Evolutionary conservation across 495 filamentous ascomycete species (phyloP).

Genomic region (Haplographium delicatum): DNA sequence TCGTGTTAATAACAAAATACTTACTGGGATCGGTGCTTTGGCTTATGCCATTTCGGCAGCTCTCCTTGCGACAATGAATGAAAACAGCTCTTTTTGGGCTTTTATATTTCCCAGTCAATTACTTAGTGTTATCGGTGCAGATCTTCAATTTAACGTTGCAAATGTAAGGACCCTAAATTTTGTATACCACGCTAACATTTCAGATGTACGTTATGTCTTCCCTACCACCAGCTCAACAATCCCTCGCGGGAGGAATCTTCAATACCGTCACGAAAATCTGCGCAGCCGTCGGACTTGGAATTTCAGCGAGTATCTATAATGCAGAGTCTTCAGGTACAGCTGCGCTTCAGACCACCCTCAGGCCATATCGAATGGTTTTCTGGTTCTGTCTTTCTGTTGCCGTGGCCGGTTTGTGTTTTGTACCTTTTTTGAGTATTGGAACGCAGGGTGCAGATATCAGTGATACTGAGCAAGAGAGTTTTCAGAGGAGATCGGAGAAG

Average conservation of each 20-base stretch:
- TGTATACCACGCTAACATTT: constrained; percentile 20
- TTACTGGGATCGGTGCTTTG: constrained; percentile 42
- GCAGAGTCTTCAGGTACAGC: constrained; percentile 28
- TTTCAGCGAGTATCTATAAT: constrained; percentile 45
- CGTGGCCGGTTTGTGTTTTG: constrained; percentile 34
- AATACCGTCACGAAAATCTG: constrained; percentile 51
- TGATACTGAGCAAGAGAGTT: too few species aligned
- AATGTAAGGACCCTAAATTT: constrained; percentile 38
- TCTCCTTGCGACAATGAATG: constrained; percentile 35
- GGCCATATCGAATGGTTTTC: constrained; percentile 43
- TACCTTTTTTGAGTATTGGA: constrained; percentile 38
- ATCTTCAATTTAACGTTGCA: constrained; percentile 57
- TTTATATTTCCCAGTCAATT: constrained; percentile 52
- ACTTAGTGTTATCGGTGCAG: constrained; percentile 49
- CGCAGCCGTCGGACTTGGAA: constrained; percentile 45
- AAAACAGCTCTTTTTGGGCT: constrained; percentile 45
- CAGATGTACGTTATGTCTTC: constrained; percentile 52
- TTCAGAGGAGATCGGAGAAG: too few species aligned
- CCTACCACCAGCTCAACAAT: constrained; percentile 50
- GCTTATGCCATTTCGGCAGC: constrained; percentile 39
- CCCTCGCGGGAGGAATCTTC: constrained; percentile 53
- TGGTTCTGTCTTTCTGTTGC: constrained; percentile 52
- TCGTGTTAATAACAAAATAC: constrained; percentile 41
- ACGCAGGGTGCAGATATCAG: too few species aligned
- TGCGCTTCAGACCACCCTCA: constrained; percentile 31